Percentiles rank a stretch among this genome's conserved stretches.
Evolutionary conservation across 176 grass and related monocot genomes (phyloP).

Genomic region (Zoysia pacifica): DNA sequence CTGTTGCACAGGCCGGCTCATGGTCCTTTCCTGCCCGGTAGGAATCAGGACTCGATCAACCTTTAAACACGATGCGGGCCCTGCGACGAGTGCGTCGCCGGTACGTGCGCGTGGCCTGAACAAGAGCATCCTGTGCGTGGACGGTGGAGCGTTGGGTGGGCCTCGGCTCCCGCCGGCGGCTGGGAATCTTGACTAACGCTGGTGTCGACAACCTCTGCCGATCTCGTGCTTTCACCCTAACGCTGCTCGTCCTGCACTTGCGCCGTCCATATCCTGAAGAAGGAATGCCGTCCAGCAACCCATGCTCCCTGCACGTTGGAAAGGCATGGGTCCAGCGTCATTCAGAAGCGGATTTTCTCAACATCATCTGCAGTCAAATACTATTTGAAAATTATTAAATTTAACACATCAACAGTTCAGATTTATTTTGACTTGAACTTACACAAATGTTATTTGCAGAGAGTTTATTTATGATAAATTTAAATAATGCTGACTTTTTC

Average conservation of each 20-base stretch:
- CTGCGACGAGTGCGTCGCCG: neutral
- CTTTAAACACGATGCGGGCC: neutral
- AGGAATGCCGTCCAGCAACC: neutral
- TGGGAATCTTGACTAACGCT: neutral
- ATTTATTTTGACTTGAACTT: no score
- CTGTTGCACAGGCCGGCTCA: neutral
- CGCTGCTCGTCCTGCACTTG: neutral
- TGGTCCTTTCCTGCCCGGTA: neutral
- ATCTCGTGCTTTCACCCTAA: neutral
- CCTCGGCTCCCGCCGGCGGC: neutral
- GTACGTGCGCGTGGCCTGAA: neutral
- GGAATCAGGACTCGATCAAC: neutral
- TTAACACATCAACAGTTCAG: no score
- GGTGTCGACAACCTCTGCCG: neutral
- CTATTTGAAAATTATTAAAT: no score
- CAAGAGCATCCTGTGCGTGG: neutral
- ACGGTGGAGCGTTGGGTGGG: neutral
- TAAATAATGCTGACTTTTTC: no score
- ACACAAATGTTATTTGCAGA: no score
- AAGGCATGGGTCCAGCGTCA: constrained; percentile 13
- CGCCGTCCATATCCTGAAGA: neutral
- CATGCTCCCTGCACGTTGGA: constrained; percentile 17
- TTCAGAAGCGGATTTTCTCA: no score
- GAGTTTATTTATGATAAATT: no score
- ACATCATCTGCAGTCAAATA: no score